phyloP scores from a whole-genome alignment of 768 basidiomycete species.

The Trametopsis cervina region DNA sequence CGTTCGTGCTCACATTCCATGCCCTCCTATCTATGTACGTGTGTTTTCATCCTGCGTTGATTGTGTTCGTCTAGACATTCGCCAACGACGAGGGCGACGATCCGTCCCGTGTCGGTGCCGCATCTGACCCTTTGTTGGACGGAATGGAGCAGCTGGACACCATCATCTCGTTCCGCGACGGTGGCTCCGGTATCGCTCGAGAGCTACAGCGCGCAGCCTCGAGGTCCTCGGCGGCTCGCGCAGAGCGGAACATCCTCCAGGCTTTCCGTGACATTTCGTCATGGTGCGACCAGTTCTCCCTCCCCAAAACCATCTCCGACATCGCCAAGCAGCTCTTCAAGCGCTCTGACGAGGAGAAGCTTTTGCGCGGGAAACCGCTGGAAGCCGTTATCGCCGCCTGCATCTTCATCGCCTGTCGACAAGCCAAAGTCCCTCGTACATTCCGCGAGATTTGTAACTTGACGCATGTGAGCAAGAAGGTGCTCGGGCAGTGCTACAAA shows the following conservation, averaged over 20 bases:
- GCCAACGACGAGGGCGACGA: constrained; percentile 99
- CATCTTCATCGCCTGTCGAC: constrained; percentile 95
- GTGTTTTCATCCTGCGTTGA: constrained; percentile 12
- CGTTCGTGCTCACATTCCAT: constrained; percentile 10
- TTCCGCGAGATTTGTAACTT: constrained; percentile 94
- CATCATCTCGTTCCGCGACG: constrained; percentile 91
- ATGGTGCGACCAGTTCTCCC: constrained; percentile 94
- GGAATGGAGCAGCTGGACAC: constrained; percentile 94
- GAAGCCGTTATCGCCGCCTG: constrained; percentile 95
- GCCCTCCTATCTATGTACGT: constrained; percentile 6
- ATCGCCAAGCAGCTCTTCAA: constrained; percentile 97
- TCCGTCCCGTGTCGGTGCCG: constrained; percentile 98
- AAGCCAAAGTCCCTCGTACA: constrained; percentile 91
- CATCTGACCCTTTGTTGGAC: constrained; percentile 87
- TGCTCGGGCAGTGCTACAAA: constrained; percentile 89
- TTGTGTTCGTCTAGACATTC: constrained; percentile 66
- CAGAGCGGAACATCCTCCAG: constrained; percentile 78
- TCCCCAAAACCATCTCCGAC: constrained; percentile 90
- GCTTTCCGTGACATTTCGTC: constrained; percentile 89
- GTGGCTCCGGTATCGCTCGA: constrained; percentile 85
- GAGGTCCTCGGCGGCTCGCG: constrained; percentile 68
- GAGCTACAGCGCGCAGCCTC: constrained; percentile 91
- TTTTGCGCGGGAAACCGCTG: constrained; percentile 84
- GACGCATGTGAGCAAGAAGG: constrained; percentile 92
- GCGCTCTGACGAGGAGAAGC: constrained; percentile 92